Conservation (phyloP, 2,329 filamentous ascomycete species). For the Ophiostoma novo-ulmi region DNA sequence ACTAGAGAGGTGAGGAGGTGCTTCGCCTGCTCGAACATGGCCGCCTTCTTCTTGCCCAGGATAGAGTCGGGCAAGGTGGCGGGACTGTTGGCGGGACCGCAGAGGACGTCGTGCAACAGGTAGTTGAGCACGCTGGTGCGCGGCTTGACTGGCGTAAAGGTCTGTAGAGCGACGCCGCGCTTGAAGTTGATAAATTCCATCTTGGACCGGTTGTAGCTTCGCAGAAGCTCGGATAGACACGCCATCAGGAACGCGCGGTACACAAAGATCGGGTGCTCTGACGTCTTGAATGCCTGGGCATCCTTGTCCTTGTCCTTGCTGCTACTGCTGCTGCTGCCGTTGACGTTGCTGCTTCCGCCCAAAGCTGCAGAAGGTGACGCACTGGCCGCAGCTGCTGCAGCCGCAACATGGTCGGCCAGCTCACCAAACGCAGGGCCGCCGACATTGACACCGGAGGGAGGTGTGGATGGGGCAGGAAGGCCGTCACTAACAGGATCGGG, state of each 20-base stretch:
- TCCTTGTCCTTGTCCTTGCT: slow-evolving; percentile 38
- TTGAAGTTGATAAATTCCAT: slow-evolving; percentile 99
- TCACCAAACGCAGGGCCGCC: neutral
- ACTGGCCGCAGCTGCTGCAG: slow-evolving; percentile 1
- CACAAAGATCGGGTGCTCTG: slow-evolving; percentile 92
- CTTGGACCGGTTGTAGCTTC: slow-evolving; percentile 91
- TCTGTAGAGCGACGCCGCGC: slow-evolving; percentile 76
- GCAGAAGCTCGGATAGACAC: slow-evolving; percentile 82
- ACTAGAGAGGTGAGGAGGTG: slow-evolving; percentile 82
- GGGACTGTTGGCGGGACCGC: slow-evolving; percentile 50
- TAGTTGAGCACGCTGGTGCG: slow-evolving; percentile 92
- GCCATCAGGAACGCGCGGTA: slow-evolving; percentile 94
- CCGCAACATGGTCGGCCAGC: neutral
- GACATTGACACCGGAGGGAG: neutral
- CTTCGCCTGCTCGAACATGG: slow-evolving; percentile 81
- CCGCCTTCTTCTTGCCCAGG: slow-evolving; percentile 73
- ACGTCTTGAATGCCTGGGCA: slow-evolving; percentile 81
- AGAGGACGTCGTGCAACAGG: slow-evolving; percentile 72
- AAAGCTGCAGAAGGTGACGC: neutral
- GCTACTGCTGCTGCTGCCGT: slow-evolving; percentile 2
- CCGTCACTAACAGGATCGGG: neutral
- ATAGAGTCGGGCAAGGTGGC: slow-evolving; percentile 55
- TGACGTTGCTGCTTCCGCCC: neutral
- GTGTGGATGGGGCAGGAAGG: slow-evolving; percentile 4
- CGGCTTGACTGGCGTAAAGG: slow-evolving; percentile 86